Evolutionary conservation across 306 rosid genomes (phyloP).

Genomic region (Urtica urens): DNA sequence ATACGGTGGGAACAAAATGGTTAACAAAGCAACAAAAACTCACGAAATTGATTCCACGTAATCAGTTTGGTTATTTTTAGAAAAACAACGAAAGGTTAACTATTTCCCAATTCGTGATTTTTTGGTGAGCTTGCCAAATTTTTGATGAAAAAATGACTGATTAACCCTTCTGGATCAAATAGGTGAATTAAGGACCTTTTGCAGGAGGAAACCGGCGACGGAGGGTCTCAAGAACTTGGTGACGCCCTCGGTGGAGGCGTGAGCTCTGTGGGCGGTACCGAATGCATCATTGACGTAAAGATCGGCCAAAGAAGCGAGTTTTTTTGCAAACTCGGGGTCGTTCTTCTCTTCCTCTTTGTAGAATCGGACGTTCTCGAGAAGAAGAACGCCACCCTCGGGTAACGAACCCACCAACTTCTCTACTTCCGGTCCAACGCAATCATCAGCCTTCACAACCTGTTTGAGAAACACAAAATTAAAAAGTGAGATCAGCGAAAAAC

Average conservation of each 20-base stretch:
- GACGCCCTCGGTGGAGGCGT: slow-evolving; percentile 99
- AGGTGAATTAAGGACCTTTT: slow-evolving; percentile 46
- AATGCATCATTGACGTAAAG: slow-evolving; percentile 93
- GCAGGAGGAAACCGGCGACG: slow-evolving; percentile 94
- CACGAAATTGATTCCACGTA: too few relatives aligned
- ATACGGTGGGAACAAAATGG: too few relatives aligned
- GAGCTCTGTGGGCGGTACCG: slow-evolving; percentile 99
- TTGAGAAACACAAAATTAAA: slow-evolving; percentile 2
- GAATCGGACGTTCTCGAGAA: slow-evolving; percentile 93
- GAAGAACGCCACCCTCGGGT: slow-evolving; percentile 86
- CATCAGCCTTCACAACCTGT: slow-evolving; percentile 91
- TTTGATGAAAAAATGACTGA: too few relatives aligned
- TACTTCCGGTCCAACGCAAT: slow-evolving; percentile 87
- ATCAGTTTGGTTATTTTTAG: too few relatives aligned
- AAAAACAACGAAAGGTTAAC: too few relatives aligned
- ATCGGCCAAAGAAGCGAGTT: slow-evolving; percentile 90
- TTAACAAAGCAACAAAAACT: too few relatives aligned
- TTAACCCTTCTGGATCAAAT: too few relatives aligned
- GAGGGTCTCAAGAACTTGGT: slow-evolving; percentile 94
- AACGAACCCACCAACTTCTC: slow-evolving; percentile 76
- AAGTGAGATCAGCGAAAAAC: too few relatives aligned
- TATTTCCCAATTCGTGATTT: too few relatives aligned
- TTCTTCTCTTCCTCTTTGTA: slow-evolving; percentile 99
- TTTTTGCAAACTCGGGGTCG: slow-evolving; percentile 88
- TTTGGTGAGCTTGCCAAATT: too few relatives aligned